A percentile compares a stretch with the other conserved stretches of the same genome.
Evolutionary conservation across 306 rosid genomes (phyloP).

Genomic region (Inga oerstediana): DNA sequence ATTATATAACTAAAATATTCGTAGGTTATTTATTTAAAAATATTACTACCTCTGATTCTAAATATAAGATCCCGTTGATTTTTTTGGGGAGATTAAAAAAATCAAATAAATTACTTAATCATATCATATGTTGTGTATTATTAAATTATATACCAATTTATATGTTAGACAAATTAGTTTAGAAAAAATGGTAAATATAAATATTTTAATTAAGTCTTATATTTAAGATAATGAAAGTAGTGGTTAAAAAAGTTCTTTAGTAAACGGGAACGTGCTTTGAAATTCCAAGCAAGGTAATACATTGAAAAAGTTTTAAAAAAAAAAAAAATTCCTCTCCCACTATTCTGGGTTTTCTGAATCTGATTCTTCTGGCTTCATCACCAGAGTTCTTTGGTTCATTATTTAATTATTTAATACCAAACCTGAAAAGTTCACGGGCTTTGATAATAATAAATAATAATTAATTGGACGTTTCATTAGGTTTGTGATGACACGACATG

Average conservation of each 20-base stretch:
- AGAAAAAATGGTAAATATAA: too few relatives aligned
- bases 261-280: background rate
- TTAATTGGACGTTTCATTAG: background rate
- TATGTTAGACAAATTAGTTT: too few relatives aligned
- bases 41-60: too few relatives aligned
- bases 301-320: background rate
- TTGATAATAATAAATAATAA: background rate
- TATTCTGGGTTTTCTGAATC: background rate
- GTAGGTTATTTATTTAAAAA: background rate
- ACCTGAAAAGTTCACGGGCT: background rate
- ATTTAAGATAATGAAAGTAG: too few relatives aligned
- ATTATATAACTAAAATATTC: background rate
- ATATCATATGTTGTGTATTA: too few relatives aligned
- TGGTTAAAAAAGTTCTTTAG: background rate
- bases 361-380: background rate
- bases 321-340: background rate
- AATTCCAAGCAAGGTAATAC: background rate
- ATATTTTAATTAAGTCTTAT: too few relatives aligned
- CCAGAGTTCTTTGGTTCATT: background rate
- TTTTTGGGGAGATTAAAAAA: too few relatives aligned
- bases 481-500: background rate
- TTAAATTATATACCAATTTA: too few relatives aligned
- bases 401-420: background rate
- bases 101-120: too few relatives aligned
- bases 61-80: too few relatives aligned